Evolutionary conservation across 495 filamentous ascomycete species (phyloP).

Genomic region (Penicillium subrubescens): DNA sequence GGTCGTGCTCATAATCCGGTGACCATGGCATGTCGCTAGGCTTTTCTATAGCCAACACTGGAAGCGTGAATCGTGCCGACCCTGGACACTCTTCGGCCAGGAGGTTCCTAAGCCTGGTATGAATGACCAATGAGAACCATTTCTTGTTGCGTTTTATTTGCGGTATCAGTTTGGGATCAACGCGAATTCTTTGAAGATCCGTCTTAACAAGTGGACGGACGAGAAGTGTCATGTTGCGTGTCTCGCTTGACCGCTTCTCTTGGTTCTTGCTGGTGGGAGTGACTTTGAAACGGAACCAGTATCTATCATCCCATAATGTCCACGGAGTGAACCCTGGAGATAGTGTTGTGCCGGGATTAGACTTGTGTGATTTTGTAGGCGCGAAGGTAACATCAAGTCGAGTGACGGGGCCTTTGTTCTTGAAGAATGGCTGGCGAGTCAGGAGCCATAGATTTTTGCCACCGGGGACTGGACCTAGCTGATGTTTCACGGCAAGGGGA

Average conservation of each 20-base stretch:
- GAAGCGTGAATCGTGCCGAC: conserved; percentile 41
- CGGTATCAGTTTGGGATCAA: neutral
- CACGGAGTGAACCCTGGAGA: conserved; percentile 23
- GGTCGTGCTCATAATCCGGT: conserved; percentile 9
- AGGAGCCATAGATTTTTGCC: conserved; percentile 47
- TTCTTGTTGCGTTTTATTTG: neutral
- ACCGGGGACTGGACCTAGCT: conserved; percentile 17
- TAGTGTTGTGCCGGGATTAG: neutral
- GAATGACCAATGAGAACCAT: conserved; percentile 7
- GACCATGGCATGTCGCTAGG: neutral
- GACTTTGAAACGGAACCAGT: conserved; percentile 67
- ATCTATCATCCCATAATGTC: conserved; percentile 76
- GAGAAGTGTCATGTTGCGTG: conserved; percentile 27
- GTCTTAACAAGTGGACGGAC: conserved; percentile 53
- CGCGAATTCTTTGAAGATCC: conserved; percentile 43
- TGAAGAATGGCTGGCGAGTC: conserved; percentile 52
- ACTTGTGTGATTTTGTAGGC: neutral
- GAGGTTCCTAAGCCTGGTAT: conserved; percentile 1
- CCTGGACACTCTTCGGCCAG: conserved; percentile 32
- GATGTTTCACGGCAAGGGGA: conserved; percentile 37
- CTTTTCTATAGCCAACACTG: conserved; percentile 29
- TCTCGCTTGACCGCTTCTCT: neutral
- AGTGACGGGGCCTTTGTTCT: conserved; percentile 22
- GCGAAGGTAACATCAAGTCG: conserved; percentile 13
- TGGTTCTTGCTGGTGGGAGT: neutral